Base-by-base conservation (phyloP, 2,329 filamentous ascomycete genomes). In the Mycosphaerella sp. region DNA sequence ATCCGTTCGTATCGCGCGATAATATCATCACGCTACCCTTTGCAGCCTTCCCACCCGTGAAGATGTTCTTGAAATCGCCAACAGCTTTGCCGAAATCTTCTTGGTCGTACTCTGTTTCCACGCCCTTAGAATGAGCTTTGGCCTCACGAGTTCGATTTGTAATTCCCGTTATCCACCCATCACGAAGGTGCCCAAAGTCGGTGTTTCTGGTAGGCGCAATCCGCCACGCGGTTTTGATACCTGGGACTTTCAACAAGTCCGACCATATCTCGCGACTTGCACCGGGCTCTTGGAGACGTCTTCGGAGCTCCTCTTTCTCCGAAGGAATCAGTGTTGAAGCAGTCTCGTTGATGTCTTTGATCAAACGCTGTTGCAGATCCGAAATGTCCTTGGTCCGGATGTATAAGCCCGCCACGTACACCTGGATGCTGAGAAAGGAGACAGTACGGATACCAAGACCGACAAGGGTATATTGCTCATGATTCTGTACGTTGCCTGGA, bases 401-500 rank as follows among this genome's bases (percentile, higher is more conserved):
- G 74, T 98, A 98, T 64, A 95, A 82, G 12, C 92, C 93, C 0
- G 95, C 87, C 14, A 97, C 87, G 73, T 98, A 98, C 50, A 98
- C 93, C 69, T 95, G 85, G 43, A 98, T 89, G 46, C 82, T 77
- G 43, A 97, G 74, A 70, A 97, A 95, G 23, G 87, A 95, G 32
- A 98, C 93, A 1, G 86, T 90, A 52, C 93, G 82, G 59, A 95
- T 85, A 14, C 93, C 93, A 4, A 96, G 74, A 0, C 93, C 93
- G 6, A 97, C 80, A 0, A 97, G 79, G 21, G 89, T 91, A 70
- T 96, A 97, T 64, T 95, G 79, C 41, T 86, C 64, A 70, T 81
- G 58, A 71, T 78, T 56, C 26, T 66, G 64, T 4, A 63, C 57
- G 12, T 69, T 67, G 17, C 64, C 66, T 6, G 63, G 29, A 67